Percentiles rank a stretch among this genome's conserved stretches.
Evolutionary conservation across 1,284 basidiomycete genomes (phyloP).

Genomic region (Cyathus olla): DNA sequence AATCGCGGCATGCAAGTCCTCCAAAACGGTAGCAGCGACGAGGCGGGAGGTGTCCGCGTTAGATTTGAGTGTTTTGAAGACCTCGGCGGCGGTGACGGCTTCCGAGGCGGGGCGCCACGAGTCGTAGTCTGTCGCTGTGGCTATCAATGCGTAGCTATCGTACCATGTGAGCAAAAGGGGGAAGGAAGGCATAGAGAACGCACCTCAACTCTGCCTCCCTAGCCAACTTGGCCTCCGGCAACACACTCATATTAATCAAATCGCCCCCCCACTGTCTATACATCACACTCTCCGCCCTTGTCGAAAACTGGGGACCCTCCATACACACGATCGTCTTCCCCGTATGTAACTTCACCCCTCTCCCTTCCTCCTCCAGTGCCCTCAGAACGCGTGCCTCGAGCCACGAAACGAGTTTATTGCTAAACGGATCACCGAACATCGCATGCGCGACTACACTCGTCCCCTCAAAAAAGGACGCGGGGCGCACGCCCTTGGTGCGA

Average conservation of each 20-base stretch:
- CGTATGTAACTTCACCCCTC: slow-evolving; percentile 75
- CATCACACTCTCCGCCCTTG: slow-evolving; percentile 95
- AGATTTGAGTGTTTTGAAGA: slow-evolving; percentile 87
- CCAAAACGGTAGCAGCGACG: slow-evolving; percentile 82
- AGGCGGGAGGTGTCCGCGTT: slow-evolving; percentile 89
- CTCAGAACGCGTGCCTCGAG: slow-evolving; percentile 74
- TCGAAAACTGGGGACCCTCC: slow-evolving; percentile 97
- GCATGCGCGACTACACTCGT: slow-evolving; percentile 91
- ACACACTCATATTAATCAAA: slow-evolving; percentile 95
- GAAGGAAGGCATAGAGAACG: slow-evolving; percentile 24
- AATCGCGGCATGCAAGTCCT: slow-evolving; percentile 76
- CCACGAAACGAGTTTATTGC: slow-evolving; percentile 74
- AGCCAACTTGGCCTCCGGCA: slow-evolving; percentile 97
- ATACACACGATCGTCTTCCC: slow-evolving; percentile 94
- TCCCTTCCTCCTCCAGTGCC: slow-evolving; percentile 70
- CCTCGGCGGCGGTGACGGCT: slow-evolving; percentile 90
- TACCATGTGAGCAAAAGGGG: not conserved
- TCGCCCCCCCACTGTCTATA: slow-evolving; percentile 95
- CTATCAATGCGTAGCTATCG: slow-evolving; percentile 93
- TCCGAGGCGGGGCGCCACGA: slow-evolving; percentile 87
- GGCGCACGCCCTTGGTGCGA: slow-evolving; percentile 92
- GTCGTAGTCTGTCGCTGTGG: slow-evolving; percentile 93
- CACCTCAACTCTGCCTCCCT: slow-evolving; percentile 95
- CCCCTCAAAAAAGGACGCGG: slow-evolving; percentile 89
- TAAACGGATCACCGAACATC: slow-evolving; percentile 94